Evolutionary conservation across 2,329 filamentous ascomycete species (phyloP), one percentile per base, ranked within the genome.

Genomic region (Aspergillus tanneri): DNA sequence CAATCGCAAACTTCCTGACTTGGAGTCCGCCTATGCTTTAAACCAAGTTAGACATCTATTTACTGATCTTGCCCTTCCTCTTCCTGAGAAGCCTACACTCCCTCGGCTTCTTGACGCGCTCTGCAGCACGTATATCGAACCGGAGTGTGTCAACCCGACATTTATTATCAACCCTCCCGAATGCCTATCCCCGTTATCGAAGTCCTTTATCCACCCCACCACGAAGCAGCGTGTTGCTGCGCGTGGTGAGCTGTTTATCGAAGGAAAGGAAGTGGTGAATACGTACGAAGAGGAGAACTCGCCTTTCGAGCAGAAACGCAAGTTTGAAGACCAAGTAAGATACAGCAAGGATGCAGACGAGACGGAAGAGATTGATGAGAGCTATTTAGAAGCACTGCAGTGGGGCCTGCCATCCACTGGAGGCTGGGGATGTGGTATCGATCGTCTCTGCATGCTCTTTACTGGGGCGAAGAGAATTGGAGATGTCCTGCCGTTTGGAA

Each of bases 251-350:
- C 80, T 96, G 18, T 96, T 95, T 71, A 82, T 95, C 53, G 74
- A 82, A 41, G 84, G 86, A 32, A 82, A 83, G 46, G 93, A 99
- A 66, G 79, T 96, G 24, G 89, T 92, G 52, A 99, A 99, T 70
- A 95, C 92, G 75, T 99, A 99, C 69, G 93, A 99, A 68, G 93
- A 99, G 71, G 93, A 99, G 68, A 99, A 99, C 69, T 88, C 89
- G 43, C 93, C 93, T 0, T 84, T 87, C 45, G 87, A 86, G 60
- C 93, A 99, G 72, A 80, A 88, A 37, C 77, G 81, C 46, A 99
- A 99, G 70, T 90, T 99, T 55, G 70, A 83, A 38, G 78, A 79
- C 54, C 83, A 85, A 61, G 64, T 77, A 2, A 62, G 61, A 14
- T 77, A 68, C 53, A 72, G 72, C 47, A 73, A 70, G 1, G 75